These are phyloP conservation scores for Trichoderma oligosporum DNA, from an alignment of 2,329 filamentous ascomycete species.

Conservation along the genomic window DNA sequence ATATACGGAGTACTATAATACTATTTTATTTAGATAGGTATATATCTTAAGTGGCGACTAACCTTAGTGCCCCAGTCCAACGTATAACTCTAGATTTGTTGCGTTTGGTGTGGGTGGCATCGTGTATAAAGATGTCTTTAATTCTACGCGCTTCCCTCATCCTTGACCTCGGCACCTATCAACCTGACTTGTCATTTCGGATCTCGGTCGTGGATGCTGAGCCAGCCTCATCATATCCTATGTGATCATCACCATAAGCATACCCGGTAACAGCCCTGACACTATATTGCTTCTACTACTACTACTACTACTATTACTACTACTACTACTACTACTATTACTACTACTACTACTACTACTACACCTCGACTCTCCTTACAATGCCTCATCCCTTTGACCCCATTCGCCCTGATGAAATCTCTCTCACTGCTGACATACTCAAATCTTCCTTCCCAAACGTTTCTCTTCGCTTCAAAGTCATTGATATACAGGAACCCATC, in stretches of 20 bases:
- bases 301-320: background rate
- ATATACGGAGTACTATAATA: too few relatives aligned
- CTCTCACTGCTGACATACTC: slow-evolving; percentile 45
- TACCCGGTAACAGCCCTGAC: too few relatives aligned
- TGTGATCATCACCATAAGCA: too few relatives aligned
- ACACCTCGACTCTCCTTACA: background rate
- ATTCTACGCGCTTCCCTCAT: too few relatives aligned
- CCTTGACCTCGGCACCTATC: too few relatives aligned
- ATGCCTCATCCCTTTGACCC: slow-evolving; percentile 14
- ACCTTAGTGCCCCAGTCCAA: too few relatives aligned
- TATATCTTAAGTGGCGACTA: too few relatives aligned
- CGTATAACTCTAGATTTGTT: too few relatives aligned
- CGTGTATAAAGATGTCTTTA: too few relatives aligned
- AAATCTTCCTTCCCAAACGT: slow-evolving; percentile 26
- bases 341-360: background rate
- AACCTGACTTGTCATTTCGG: background rate
- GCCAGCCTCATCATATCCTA: too few relatives aligned
- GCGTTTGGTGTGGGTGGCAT: too few relatives aligned
- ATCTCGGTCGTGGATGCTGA: background rate
- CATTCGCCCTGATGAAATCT: slow-evolving; percentile 51
- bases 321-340: background rate
- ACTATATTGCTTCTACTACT: background rate
- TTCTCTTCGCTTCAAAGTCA: slow-evolving; percentile 49
- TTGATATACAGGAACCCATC: slow-evolving; percentile 60
- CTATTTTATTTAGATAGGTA: too few relatives aligned